A percentile compares a stretch with the other conserved stretches of the same genome.
Evolutionary conservation across 1,284 basidiomycete species (phyloP).

Genomic region (Puccinia novopanici): DNA sequence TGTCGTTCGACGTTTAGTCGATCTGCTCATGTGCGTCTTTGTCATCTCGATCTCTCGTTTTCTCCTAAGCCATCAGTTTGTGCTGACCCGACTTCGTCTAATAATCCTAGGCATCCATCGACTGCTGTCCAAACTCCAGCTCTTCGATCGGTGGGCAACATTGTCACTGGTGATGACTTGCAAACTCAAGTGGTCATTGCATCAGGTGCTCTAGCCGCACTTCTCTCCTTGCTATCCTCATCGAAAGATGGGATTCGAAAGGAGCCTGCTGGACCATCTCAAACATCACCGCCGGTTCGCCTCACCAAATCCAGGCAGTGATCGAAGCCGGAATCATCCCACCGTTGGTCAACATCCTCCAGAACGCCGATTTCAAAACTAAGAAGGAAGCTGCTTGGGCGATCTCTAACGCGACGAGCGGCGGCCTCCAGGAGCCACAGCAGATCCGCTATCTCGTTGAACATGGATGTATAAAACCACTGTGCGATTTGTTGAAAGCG

Average conservation of each 20-base stretch:
- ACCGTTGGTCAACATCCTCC: conserved; percentile 96
- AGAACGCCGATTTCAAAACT: conserved; percentile 98
- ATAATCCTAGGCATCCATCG: conserved; percentile 68
- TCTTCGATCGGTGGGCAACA: conserved; percentile 95
- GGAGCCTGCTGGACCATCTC: conserved; percentile 99
- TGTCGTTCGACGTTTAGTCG: conserved; percentile 94
- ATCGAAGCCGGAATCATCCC: conserved; percentile 80
- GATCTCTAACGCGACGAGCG: conserved; percentile 97
- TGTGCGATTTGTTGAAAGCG: conserved; percentile 91
- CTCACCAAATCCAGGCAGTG: conserved; percentile 87
- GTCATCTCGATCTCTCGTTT: neutral
- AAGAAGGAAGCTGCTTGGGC: conserved; percentile 99
- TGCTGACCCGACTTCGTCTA: neutral
- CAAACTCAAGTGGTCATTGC: conserved; percentile 98
- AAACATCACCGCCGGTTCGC: conserved; percentile 95
- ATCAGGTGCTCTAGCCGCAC: conserved; percentile 88
- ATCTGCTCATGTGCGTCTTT: conserved; percentile 71
- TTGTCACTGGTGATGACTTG: conserved; percentile 96
- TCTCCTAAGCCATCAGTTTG: neutral
- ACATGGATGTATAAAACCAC: conserved; percentile 97
- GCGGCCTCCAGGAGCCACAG: conserved; percentile 90
- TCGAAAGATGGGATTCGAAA: conserved; percentile 90
- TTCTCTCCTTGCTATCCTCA: conserved; percentile 86
- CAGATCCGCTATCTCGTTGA: conserved; percentile 98
- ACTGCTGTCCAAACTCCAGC: conserved; percentile 99